These are phyloP conservation scores for Colletotrichum neosansevieriae DNA, from an alignment of 2,329 filamentous ascomycete genomes.

Conservation along the genomic window DNA sequence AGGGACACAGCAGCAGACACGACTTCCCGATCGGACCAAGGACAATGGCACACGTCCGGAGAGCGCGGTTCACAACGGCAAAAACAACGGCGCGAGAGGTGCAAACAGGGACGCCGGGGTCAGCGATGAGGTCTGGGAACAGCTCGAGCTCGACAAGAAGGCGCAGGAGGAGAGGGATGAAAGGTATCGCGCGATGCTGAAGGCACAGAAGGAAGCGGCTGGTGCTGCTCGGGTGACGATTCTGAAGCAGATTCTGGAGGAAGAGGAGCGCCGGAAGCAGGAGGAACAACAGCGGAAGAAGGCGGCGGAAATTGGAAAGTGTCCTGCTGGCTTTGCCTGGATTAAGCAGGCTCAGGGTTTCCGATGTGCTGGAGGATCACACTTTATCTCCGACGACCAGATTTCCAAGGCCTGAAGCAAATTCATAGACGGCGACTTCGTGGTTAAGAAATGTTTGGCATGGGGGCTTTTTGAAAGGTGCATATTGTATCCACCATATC, in stretches of 20 bases:
- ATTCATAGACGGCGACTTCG: no score
- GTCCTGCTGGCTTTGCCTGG: conserved; percentile 70
- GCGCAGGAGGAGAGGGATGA: conserved; percentile 52
- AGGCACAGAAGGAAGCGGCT: conserved; percentile 44
- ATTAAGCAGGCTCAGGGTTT: conserved; percentile 70
- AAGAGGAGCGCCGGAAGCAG: conserved; percentile 53
- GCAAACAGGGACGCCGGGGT: no score
- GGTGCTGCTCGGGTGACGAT: conserved; percentile 53
- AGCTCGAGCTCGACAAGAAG: conserved; percentile 59
- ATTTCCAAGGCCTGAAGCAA: conserved; percentile 34
- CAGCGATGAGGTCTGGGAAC: conserved; percentile 70
- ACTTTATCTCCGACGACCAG: conserved; percentile 62
- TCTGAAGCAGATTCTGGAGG: conserved; percentile 51
- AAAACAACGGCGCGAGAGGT: no score
- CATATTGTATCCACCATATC: no score
- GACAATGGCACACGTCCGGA: no score
- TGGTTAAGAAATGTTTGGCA: no score
- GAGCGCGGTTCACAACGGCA: no score
- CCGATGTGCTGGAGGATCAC: conserved; percentile 70
- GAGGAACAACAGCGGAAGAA: conserved; percentile 57
- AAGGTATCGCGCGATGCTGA: conserved; percentile 51
- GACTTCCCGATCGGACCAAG: no score
- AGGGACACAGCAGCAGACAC: no score
- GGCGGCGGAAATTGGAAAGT: conserved; percentile 66
- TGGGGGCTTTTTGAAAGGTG: no score